A percentile compares a stretch with the other conserved stretches of the same genome.
phyloP scores from a whole-genome alignment of 495 filamentous ascomycete genomes.

The Penicillium coffeae region DNA sequence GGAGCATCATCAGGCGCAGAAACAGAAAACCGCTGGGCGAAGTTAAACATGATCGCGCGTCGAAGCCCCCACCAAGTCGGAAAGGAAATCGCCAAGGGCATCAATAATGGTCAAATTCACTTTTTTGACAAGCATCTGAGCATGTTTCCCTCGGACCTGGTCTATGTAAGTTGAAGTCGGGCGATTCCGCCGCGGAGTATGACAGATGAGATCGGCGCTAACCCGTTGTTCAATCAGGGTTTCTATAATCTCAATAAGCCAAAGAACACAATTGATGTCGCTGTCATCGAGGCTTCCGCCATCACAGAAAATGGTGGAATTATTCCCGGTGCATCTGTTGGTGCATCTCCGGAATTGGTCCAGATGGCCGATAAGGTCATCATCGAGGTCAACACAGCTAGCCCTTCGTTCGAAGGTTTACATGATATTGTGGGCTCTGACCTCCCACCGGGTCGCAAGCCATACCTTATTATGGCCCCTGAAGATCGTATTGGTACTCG shows the following conservation, averaged over 20 bases:
- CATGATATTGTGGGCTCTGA: conserved; percentile 90
- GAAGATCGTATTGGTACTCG: conserved; percentile 80
- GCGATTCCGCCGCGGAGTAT: conserved; percentile 9
- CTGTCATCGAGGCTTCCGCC: conserved; percentile 80
- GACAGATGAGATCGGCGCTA: background rate
- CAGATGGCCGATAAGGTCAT: conserved; percentile 92
- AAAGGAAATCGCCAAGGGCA: conserved; percentile 86
- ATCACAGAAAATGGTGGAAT: conserved; percentile 93
- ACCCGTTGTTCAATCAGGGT: conserved; percentile 44
- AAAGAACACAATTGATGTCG: conserved; percentile 72
- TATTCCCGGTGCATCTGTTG: conserved; percentile 82
- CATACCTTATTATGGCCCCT: conserved; percentile 76
- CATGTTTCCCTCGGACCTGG: conserved; percentile 88
- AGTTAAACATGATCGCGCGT: conserved; percentile 83
- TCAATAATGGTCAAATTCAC: conserved; percentile 83
- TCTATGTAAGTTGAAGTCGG: conserved; percentile 56
- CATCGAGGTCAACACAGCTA: conserved; percentile 87
- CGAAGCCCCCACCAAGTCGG: conserved; percentile 85
- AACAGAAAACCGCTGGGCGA: conserved; percentile 88
- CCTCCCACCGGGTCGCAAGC: conserved; percentile 74
- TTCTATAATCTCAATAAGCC: conserved; percentile 78
- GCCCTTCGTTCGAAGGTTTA: conserved; percentile 80
- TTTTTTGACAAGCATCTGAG: conserved; percentile 91
- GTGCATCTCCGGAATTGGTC: conserved; percentile 79
- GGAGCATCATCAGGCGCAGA: conserved; percentile 86